Evolutionary conservation across 116 monocot species (phyloP), one percentile per base, ranked within the genome.

Genomic region (Zostera marina): DNA sequence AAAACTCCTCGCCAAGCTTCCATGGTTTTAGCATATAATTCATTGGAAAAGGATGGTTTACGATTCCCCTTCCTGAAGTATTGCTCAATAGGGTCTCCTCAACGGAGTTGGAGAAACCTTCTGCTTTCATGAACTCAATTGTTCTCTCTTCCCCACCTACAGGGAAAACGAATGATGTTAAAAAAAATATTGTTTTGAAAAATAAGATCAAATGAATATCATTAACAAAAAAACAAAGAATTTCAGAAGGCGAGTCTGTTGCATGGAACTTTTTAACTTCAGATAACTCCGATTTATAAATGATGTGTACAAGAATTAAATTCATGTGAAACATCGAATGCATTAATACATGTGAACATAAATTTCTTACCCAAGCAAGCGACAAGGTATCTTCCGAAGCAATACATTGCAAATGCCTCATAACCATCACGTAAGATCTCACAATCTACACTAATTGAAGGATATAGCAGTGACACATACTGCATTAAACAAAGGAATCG

Each of bases 381-480:
- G 17, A 79, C 73, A 17, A 83, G 79, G 62, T 83, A 83, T 73
- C 83, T 76, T 67, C 73, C 83, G 73, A 84, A 84, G 53, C 79
- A 84, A 61, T 84, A 84, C 83, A 84, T 84, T 24, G 83, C 83
- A 79, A 84, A 79, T 7, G 83, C 73, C 62, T 84, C 83, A 32
- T 84, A 84, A 64, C 78, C 76, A 71, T 84, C 83, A 57, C 83
- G 83, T 22, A 84, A 58, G 22, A 84, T 84, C 53, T 73, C 83
- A 59, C 76, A 79, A 61, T 76, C 66, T 41, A 76, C 76, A 61
- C 83, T 84, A 16, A 79, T 20, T 32, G 79, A 71, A 47, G 83
- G 83, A 39, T 76, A 76, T 53, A 62, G 71, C 73, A 84, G 62
- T 42, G 83, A 84, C 25, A 76, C 61, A 68, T 79, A 79, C 83